Base-by-base conservation (phyloP, 208 protist genomes). In the Leishmania amazonensis region DNA sequence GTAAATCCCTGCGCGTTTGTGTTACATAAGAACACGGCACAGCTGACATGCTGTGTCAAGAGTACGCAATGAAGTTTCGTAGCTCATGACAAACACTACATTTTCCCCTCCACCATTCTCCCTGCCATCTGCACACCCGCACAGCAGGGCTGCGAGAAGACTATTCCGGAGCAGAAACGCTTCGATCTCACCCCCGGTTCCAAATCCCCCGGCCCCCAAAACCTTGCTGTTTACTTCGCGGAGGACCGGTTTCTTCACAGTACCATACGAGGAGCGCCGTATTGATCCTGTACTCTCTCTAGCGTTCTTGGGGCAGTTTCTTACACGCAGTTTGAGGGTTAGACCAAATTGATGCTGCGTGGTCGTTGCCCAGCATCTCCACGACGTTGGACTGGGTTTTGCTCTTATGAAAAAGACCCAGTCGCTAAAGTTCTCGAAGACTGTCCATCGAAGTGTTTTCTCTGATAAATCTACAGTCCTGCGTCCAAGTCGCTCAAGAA, bases 401-500 rank as follows among this genome's bases (percentile, higher is more conserved):
- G 73, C 13, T 24, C 47, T 31, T 19, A 53, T 31, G 9, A n/a
- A 58, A 31, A 85, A 62, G 17, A 79, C 1, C 82, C 82, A 85
- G 31, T 85, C 78, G 15, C 47, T 76, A 5, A 67, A 38, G 40
- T 60, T 82, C 47, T 85, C 82, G 35, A 70, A 82, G 5, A 82
- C 65, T 40, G 35, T 70, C 73, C 72, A 78, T 5, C 28, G 40
- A 57, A 85, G 64, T 2, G 47, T 71, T 54, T 62, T 31, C 19
- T 53, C 57, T 31, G 76, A 76, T 38, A 19, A 28, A 42, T 85
- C 78, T 13, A 73, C 60, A 57, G n/a, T 51, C 0, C 54, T 31
- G 17, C 42, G 21, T 4, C 82, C 82, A 47, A 81, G 40, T 35
- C 82, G 73, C 24, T 85, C 78, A 54, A 85, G 38, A 58, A 80